These are phyloP conservation scores for Apodospora peruviana DNA, from an alignment of 495 filamentous ascomycete genomes.

Conservation along the genomic window DNA sequence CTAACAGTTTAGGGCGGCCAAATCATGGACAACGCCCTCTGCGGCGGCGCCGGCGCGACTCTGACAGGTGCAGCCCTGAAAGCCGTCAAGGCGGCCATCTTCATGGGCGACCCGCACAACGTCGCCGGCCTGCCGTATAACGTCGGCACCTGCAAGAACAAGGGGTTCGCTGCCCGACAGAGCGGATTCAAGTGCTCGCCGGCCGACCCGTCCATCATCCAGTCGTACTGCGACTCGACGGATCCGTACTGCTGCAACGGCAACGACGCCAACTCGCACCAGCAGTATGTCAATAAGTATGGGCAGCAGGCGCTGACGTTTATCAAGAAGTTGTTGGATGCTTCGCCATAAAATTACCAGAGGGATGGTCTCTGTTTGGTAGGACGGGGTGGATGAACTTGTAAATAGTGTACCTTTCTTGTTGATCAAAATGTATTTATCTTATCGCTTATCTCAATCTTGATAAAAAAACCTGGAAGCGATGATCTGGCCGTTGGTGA, in stretches of 20 bases:
- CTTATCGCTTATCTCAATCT: too few species aligned
- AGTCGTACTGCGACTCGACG: conserved; percentile 58
- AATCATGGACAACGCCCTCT: conserved; percentile 59
- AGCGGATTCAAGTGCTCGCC: conserved; percentile 51
- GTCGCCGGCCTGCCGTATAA: conserved; percentile 50
- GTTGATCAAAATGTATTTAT: too few species aligned
- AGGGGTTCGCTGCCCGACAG: conserved; percentile 54
- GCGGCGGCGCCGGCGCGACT: conserved; percentile 52
- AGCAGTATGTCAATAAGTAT: conserved; percentile 53
- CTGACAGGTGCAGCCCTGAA: conserved; percentile 39
- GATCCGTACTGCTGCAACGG: conserved; percentile 66
- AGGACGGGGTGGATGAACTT: too few species aligned
- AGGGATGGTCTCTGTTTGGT: too few species aligned
- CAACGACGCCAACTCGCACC: conserved; percentile 51
- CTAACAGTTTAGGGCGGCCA: conserved; percentile 44
- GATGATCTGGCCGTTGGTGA: too few species aligned
- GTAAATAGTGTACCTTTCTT: too few species aligned
- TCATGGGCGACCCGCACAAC: conserved; percentile 58
- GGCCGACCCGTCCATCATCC: conserved; percentile 42
- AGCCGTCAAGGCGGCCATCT: conserved; percentile 51
- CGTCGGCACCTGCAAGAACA: conserved; percentile 51
- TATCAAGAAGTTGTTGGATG: conserved; percentile 24
- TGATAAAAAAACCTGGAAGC: too few species aligned
- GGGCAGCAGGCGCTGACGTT: conserved; percentile 31
- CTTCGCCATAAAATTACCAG: too few species aligned